phyloP scores from a whole-genome alignment of 2,329 filamentous ascomycete species.

The Huntiella omanensis region DNA sequence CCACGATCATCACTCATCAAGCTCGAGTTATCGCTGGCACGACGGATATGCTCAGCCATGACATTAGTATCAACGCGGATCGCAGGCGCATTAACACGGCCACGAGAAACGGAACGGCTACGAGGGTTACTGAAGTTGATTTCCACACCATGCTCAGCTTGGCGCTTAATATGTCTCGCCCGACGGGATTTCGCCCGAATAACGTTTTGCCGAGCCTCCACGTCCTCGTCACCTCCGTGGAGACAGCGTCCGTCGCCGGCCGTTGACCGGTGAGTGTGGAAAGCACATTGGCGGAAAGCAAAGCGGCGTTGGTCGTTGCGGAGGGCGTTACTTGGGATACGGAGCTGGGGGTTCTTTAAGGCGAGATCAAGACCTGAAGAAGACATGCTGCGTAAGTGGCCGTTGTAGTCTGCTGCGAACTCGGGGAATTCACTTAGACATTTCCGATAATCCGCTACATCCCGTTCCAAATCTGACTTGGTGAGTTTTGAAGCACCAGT shows the following conservation, averaged over 20 bases:
- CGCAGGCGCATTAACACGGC: neutral
- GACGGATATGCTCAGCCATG: neutral
- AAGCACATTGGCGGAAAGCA: constrained; percentile 42
- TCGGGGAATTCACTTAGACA: constrained; percentile 27
- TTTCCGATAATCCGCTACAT: constrained; percentile 19
- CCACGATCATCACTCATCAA: neutral
- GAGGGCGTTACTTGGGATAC: constrained; percentile 35
- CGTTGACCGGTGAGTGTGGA: constrained; percentile 36
- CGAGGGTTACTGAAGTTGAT: neutral
- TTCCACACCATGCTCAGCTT: constrained; percentile 3
- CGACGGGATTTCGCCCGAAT: constrained; percentile 8
- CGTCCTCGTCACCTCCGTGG: constrained; percentile 17
- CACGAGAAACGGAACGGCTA: neutral
- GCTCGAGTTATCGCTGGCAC: neutral
- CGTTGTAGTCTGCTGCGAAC: constrained; percentile 30
- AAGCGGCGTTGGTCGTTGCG: constrained; percentile 37
- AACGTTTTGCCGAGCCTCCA: constrained; percentile 5
- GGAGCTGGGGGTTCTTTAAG: constrained; percentile 42
- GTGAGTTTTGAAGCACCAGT: constrained; percentile 15
- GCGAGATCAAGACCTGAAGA: constrained; percentile 30
- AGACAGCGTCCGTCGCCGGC: constrained; percentile 37
- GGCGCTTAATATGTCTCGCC: constrained; percentile 3
- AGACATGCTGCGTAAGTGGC: constrained; percentile 33
- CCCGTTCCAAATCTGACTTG: constrained; percentile 12
- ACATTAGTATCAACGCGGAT: neutral